Base-by-base conservation (phyloP, 1,284 basidiomycete species). In the Peniophora sp. region DNA sequence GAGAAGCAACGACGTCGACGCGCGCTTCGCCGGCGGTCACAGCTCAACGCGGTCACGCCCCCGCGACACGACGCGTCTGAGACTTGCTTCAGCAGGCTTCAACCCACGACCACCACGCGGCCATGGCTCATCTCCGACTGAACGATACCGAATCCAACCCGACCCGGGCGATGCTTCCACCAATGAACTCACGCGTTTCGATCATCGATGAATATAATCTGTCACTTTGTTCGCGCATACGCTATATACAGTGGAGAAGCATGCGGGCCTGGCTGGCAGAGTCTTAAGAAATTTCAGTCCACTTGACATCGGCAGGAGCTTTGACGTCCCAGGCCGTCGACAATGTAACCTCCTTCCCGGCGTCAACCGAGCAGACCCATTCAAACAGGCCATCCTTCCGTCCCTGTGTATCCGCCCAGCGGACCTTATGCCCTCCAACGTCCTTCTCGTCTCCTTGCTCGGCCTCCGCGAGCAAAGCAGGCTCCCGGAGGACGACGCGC, bases 71-170 rank as follows among this genome's bases (percentile, higher is more conserved):
- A 6, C 27, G 27, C 27, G 27, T 32, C 27, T 32, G n/a, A n/a
- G n/a, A n/a, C n/a, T n/a, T n/a, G n/a, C n/a, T n/a, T n/a, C n/a
- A n/a, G 12, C 27, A 6, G 5, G n/a, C n/a, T n/a, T n/a, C n/a
- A n/a, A 12, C 12, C 27, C 46, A 14, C 48, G 43, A n/a, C 36
- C n/a, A 39, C 18, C 36, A 3, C 15, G 12, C 32, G 11, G 36
- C 20, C n/a, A 90, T 90, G 88, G 85, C 87, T 14, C 83, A 88
- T 59, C 62, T 77, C 20, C 76, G 87, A 37, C 60, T 87, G 47
- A 90, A 91, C 60, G 80, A 83, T 58, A 73, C 68, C 32, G 81
- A 85, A 60, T 39, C 73, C 1, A 88, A 85, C 60, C 88, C 88
- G 8, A 91, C 90, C 58, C 79, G n/a, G n/a, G n/a, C n/a, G n/a